Base-by-base conservation (phyloP, 2,329 filamentous ascomycete genomes). In the Laburnicola sp. region DNA sequence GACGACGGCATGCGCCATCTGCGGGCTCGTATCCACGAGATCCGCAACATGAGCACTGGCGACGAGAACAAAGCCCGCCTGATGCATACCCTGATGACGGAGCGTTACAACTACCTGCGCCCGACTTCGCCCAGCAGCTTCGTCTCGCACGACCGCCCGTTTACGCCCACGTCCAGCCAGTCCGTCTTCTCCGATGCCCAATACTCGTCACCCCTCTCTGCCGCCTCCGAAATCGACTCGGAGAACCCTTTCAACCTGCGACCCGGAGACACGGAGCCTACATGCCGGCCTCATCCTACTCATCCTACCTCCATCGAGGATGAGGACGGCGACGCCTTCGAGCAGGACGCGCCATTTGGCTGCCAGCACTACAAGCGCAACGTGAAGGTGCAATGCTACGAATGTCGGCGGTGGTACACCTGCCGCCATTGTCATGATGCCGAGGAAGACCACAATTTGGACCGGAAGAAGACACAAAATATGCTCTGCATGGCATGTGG, bases 401-500 rank as follows among this genome's bases (percentile, higher is more conserved):
- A 88, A 25, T 99, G 94, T 75, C 84, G 87, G 62, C 86, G 83
- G 64, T 99, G 94, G 94, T 95, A 97, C 67, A 89, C 93, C 0
- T 99, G 94, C 70, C 87, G 94, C 16, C 87, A 97, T 68, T 99
- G 94, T 68, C 94, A 99, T 68, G 91, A 99, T 70, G 83, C 86
- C 42, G 82, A 78, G 6, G 90, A 97, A 65, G 85, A 90, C 60
- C 91, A 96, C 70, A 80, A 78, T 53, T 78, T 99, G 50, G 84
- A 92, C 61, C 85, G 94, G 45, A 86, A 86, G 62, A 88, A 89
- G 62, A 99, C 93, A 6, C 87, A 87, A 71, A 88, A 97, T 65
- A 99, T 99, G 94, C 82, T 99, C 4, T 99, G 94, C 72, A 99
- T 99, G 94, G 80, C 91, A 26, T 99, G 94, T 71, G 85, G 86